phyloP scores from a whole-genome alignment of 2,329 filamentous ascomycete species.

The Pseudogymnoascus sp. region DNA sequence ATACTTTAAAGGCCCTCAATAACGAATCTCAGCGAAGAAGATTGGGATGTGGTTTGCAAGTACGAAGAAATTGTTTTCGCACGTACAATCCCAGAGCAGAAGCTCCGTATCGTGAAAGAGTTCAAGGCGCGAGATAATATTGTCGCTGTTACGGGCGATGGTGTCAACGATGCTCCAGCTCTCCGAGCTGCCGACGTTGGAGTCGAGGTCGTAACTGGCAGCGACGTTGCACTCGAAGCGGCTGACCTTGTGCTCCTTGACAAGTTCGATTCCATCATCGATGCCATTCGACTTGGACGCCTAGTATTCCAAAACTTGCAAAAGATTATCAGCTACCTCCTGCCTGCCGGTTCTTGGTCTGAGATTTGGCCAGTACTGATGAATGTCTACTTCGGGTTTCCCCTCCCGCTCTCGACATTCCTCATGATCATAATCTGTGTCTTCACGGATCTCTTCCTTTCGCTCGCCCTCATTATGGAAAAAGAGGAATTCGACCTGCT shows the following conservation, averaged over 20 bases:
- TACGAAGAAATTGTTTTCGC: slow-evolving; percentile 45
- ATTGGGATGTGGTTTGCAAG: slow-evolving; percentile 40
- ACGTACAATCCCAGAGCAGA: slow-evolving; percentile 37
- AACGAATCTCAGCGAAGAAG: slow-evolving; percentile 25
- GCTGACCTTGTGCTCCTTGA: slow-evolving; percentile 59
- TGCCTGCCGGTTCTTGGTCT: slow-evolving; percentile 47
- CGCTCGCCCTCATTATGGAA: slow-evolving; percentile 47
- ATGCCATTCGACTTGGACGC: slow-evolving; percentile 65
- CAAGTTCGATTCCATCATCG: slow-evolving; percentile 63
- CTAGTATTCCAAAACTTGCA: slow-evolving; percentile 76
- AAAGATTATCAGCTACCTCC: slow-evolving; percentile 54
- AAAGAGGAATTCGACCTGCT: slow-evolving; percentile 47
- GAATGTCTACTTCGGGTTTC: slow-evolving; percentile 50
- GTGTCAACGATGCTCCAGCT: slow-evolving; percentile 44
- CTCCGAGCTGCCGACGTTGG: slow-evolving; percentile 53
- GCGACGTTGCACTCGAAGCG: slow-evolving; percentile 55
- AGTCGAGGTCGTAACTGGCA: slow-evolving; percentile 51
- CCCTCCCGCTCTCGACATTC: slow-evolving; percentile 43
- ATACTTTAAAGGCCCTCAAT: slow-evolving; percentile 20
- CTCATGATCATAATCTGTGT: slow-evolving; percentile 53
- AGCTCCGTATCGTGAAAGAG: slow-evolving; percentile 36
- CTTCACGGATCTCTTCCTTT: slow-evolving; percentile 47
- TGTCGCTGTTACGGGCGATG: slow-evolving; percentile 42
- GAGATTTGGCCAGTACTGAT: slow-evolving; percentile 51
- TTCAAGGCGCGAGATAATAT: slow-evolving; percentile 32